These are phyloP conservation scores for Fragaria ananassa DNA, from an alignment of 306 rosid genomes.

Conservation along the genomic window DNA sequence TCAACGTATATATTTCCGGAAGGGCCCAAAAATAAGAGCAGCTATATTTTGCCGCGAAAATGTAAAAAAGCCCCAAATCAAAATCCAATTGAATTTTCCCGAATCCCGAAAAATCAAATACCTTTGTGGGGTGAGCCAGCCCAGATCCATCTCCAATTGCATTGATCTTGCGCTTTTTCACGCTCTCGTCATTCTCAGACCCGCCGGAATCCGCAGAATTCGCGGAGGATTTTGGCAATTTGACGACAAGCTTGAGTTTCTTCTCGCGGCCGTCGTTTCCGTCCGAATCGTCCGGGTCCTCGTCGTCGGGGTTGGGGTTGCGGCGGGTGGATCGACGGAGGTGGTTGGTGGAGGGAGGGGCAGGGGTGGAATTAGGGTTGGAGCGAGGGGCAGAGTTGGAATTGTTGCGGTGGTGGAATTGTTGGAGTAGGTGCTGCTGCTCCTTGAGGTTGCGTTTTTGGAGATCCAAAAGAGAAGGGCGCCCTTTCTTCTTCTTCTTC, in stretches of 20 bases:
- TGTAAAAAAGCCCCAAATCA: not conserved
- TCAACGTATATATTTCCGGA: constrained; percentile 31
- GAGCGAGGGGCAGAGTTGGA: constrained; percentile 26
- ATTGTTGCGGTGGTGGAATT: constrained; percentile 29
- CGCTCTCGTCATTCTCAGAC: constrained; percentile 35
- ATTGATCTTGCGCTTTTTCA: constrained; percentile 48
- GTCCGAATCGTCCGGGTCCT: constrained; percentile 18
- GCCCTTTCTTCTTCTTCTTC: constrained; percentile 74
- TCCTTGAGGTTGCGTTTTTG: constrained; percentile 56
- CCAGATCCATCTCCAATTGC: constrained; percentile 49
- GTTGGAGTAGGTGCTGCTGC: constrained; percentile 29
- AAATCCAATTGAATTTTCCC: not conserved
- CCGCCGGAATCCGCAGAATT: constrained; percentile 44
- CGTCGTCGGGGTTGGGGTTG: constrained; percentile 43
- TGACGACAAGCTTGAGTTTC: constrained; percentile 57
- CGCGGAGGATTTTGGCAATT: constrained; percentile 41
- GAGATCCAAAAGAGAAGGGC: constrained; percentile 73
- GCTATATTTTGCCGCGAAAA: constrained; percentile 27
- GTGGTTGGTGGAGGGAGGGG: not conserved
- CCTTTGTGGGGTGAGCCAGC: constrained; percentile 31
- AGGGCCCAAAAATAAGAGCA: constrained; percentile 9
- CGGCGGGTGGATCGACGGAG: constrained; percentile 71
- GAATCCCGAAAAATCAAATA: constrained; percentile 28
- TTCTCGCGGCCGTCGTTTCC: constrained; percentile 43
- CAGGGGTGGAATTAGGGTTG: constrained; percentile 1